Evolutionary conservation across 495 filamentous ascomycete species (phyloP), one percentile per base, ranked within the genome.

Genomic region (Penicillium waksmanii): DNA sequence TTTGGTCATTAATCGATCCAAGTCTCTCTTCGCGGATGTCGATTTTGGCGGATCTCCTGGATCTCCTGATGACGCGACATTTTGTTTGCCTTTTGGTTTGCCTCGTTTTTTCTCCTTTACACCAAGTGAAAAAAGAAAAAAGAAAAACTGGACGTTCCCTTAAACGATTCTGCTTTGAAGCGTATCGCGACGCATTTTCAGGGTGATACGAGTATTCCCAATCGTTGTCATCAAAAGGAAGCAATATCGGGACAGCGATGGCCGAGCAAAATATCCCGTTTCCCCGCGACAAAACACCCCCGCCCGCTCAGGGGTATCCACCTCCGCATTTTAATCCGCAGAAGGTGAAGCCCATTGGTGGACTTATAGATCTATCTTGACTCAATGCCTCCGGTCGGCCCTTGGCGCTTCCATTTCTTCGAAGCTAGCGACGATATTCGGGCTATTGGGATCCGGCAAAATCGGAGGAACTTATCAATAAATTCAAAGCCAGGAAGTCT

Each of bases 281-380:
- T 60, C 66, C 63, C 50, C 60, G 56, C 48, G 25, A 40, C 47
- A 21, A 53, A 50, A 9, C 38, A 11, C 60, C 67, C 69, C 69
- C 69, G 61, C 67, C 63, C 58, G 54, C 58, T 49, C 60, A 47
- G 48, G 42, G 17, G 12, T 44, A 7, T 47, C 43, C 6, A 27
- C 35, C 52, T 49, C 51, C 57, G 19, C 35, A 17, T 8, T 44
- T 44, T 18, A 9, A 40, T 42, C 38, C 27, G 5, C 21, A 31
- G 3, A 38, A 17, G 11, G 18, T 21, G 4, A 34, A 58, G 7
- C 42, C 63, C 35, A 54, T 53, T 55, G 56, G 57, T 56, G 56
- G 57, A 40, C n/a, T 36, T 27, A 40, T 13, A 40, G 9, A 25
- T 38, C 18, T 51, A n/a, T 25, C 40, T 33, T 46, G 1, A 46